A percentile compares a stretch with the other conserved stretches of the same genome.
Evolutionary conservation across 176 grass and related monocot genomes (phyloP).

Genomic region (Carex littledalei): DNA sequence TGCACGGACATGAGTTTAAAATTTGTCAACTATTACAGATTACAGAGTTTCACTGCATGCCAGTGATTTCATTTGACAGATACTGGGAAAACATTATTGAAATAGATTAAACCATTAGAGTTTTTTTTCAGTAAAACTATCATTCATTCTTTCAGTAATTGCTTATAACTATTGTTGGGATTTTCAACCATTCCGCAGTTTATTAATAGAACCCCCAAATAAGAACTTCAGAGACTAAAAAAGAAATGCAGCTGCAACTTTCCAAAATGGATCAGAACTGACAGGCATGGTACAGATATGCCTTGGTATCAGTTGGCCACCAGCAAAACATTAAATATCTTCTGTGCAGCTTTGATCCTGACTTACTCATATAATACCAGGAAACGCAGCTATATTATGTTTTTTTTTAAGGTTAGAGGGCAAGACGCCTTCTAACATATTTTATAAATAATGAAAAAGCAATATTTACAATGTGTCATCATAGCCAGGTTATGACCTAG

Average conservation of each 20-base stretch:
- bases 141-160: not conserved
- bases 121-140: not conserved
- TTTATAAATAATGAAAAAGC: no score
- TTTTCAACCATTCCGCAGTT: not conserved
- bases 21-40: constrained; percentile 13
- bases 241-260: not conserved
- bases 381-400: not conserved
- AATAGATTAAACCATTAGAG: not conserved
- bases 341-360: not conserved
- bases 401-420: no score
- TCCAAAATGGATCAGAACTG: not conserved
- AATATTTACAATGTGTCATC: no score
- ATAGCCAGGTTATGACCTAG: no score
- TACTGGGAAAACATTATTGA: not conserved
- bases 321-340: not conserved
- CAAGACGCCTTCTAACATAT: no score
- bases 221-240: not conserved
- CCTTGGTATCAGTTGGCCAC: not conserved
- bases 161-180: not conserved
- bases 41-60: not conserved
- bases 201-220: not conserved
- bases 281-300: not conserved
- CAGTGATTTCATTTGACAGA: not conserved
- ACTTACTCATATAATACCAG: not conserved
- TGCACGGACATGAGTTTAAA: not conserved